These are phyloP conservation scores for Hippophae tibetana DNA, from an alignment of 306 rosid genomes.

Conservation along the genomic window DNA sequence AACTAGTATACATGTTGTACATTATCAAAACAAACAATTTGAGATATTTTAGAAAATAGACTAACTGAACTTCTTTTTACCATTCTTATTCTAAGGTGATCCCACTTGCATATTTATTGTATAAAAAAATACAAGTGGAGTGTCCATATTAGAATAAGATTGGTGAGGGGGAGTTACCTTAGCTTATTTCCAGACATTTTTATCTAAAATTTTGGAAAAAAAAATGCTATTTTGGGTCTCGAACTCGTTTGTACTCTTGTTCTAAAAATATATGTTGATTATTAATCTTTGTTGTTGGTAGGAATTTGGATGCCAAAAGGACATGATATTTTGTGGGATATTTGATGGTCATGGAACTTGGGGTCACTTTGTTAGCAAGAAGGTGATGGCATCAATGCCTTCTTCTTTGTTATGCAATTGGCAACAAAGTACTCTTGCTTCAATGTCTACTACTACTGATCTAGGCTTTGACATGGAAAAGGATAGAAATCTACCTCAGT, in stretches of 20 bases:
- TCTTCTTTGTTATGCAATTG: conserved; percentile 47
- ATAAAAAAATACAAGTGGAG: too few relatives aligned
- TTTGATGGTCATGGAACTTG: conserved; percentile 89
- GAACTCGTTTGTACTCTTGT: not conserved
- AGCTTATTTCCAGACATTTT: not conserved
- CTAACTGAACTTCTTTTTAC: too few relatives aligned
- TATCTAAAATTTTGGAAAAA: not conserved
- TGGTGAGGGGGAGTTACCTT: not conserved
- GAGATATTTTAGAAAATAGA: too few relatives aligned
- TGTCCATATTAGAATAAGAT: too few relatives aligned
- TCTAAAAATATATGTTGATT: too few relatives aligned
- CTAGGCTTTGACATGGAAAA: conserved; percentile 30
- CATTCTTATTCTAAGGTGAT: too few relatives aligned
- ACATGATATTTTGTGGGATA: conserved; percentile 68
- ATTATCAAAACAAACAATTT: too few relatives aligned
- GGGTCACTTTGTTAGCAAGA: conserved; percentile 74
- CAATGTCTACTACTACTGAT: conserved; percentile 39
- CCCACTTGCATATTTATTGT: too few relatives aligned
- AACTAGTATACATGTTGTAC: too few relatives aligned
- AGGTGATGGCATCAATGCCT: conserved; percentile 57
- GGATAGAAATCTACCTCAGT: conserved; percentile 35
- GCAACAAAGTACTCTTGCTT: conserved; percentile 49
- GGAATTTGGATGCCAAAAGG: conserved; percentile 79
- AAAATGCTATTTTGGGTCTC: not conserved
- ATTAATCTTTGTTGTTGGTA: conserved; percentile 13